These are phyloP conservation scores for Pseudocercospora macadamiae DNA, from an alignment of 2,329 filamentous ascomycete genomes.

Conservation along the genomic window DNA sequence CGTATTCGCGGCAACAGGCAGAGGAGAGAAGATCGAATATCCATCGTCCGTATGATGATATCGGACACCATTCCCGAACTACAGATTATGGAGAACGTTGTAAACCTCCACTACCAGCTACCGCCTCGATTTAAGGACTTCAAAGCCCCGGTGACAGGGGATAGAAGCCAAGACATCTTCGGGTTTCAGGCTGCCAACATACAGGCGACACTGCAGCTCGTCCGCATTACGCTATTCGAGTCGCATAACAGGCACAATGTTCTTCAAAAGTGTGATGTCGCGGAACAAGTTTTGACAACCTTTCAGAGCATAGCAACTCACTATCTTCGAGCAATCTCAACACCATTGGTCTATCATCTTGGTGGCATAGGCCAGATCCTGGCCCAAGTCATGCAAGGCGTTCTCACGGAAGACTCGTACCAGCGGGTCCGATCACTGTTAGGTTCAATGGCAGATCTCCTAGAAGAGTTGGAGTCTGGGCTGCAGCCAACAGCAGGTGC, in stretches of 20 bases:
- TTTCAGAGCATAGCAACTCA: conserved; percentile 49
- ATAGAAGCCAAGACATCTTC: conserved; percentile 44
- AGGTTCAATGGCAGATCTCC: conserved; percentile 50
- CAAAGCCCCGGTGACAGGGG: conserved; percentile 35
- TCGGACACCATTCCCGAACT: conserved; percentile 31
- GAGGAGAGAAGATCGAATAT: conserved; percentile 28
- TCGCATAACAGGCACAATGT: conserved; percentile 32
- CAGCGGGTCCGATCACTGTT: conserved; percentile 47
- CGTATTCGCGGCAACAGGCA: conserved; percentile 27
- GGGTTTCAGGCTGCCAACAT: conserved; percentile 57
- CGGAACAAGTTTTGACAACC: conserved; percentile 47
- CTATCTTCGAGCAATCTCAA: conserved; percentile 53
- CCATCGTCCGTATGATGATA: conserved; percentile 32
- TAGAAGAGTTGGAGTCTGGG: conserved; percentile 48
- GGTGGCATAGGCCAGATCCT: conserved; percentile 55
- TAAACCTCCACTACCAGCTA: conserved; percentile 34
- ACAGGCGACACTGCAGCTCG: conserved; percentile 51
- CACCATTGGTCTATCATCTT: conserved; percentile 54
- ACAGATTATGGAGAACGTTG: conserved; percentile 35
- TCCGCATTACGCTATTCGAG: conserved; percentile 51
- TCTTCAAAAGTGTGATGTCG: conserved; percentile 51
- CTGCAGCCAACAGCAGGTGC: conserved; percentile 46
- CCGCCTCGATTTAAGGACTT: conserved; percentile 38
- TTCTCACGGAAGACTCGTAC: conserved; percentile 48
- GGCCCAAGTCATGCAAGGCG: conserved; percentile 51